A percentile compares a stretch with the other conserved stretches of the same genome.
Conservation (phyloP, 495 filamentous ascomycete genomes). For the Bacidia gigantensis region DNA sequence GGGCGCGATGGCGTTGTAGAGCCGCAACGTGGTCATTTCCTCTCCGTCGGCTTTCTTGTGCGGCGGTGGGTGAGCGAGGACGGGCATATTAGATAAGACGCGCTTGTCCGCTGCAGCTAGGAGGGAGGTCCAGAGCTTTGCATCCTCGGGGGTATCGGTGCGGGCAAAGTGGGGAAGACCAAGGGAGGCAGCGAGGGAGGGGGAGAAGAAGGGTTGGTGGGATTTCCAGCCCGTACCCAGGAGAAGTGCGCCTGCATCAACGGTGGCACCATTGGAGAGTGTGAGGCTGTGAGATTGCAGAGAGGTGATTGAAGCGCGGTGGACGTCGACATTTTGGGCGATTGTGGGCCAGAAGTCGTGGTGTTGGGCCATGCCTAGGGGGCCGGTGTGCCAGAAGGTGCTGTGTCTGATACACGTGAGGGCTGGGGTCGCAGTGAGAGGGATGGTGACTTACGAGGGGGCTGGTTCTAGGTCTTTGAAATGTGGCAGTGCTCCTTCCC, state of each 20-base stretch:
- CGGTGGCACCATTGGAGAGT: constrained; percentile 18
- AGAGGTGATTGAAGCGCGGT: constrained; percentile 20
- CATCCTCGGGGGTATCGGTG: constrained; percentile 15
- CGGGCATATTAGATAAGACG: constrained; percentile 25
- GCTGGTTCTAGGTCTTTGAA: constrained; percentile 14
- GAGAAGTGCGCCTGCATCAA: constrained; percentile 25
- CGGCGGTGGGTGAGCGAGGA: constrained; percentile 24
- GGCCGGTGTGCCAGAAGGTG: constrained; percentile 29
- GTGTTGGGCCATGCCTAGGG: constrained; percentile 23
- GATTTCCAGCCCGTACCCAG: constrained; percentile 30
- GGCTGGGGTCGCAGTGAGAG: too few relatives aligned
- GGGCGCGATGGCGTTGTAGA: constrained; percentile 28
- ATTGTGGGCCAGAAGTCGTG: constrained; percentile 29
- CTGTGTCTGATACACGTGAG: constrained; percentile 9
- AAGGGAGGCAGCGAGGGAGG: constrained; percentile 16
- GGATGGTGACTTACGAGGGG: constrained; percentile 11
- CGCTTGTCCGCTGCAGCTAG: constrained; percentile 22
- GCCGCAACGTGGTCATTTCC: constrained; percentile 23
- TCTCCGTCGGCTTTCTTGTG: constrained; percentile 6
- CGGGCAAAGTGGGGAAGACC: constrained; percentile 20
- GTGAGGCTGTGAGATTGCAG: constrained; percentile 14
- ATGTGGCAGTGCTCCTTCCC: constrained; percentile 12
- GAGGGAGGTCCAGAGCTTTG: constrained; percentile 20
- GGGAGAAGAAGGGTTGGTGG: constrained; percentile 15
- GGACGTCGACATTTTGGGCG: constrained; percentile 27